phyloP scores from a whole-genome alignment of 2,329 filamentous ascomycete species.

The Aspergillus texensis region DNA sequence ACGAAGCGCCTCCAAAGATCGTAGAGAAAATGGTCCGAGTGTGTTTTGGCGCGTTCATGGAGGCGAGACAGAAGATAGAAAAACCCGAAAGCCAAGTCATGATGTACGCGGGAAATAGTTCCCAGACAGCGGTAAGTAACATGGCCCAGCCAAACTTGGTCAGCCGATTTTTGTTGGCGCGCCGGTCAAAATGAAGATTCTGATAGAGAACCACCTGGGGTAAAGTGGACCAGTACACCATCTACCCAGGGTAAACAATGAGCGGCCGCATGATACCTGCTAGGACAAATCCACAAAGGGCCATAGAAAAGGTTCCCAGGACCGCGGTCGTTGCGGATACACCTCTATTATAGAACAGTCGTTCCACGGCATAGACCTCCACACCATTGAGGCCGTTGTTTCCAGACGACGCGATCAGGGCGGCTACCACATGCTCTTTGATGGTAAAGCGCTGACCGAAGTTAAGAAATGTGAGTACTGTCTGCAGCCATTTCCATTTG shows the following conservation, averaged over 20 bases:
- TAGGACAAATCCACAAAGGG: constrained; percentile 34
- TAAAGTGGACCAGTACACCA: constrained; percentile 38
- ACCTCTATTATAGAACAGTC: constrained; percentile 22
- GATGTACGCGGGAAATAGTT: constrained; percentile 30
- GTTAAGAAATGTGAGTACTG: constrained; percentile 22
- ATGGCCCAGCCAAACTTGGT: constrained; percentile 38
- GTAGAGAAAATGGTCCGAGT: constrained; percentile 17
- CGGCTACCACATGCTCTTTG: constrained; percentile 21
- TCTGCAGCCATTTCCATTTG: constrained; percentile 16
- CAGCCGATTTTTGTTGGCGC: constrained; percentile 29
- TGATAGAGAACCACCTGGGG: constrained; percentile 39
- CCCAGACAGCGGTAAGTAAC: constrained; percentile 20
- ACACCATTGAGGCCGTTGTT: constrained; percentile 24
- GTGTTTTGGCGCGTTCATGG: constrained; percentile 13
- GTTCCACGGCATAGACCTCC: constrained; percentile 24
- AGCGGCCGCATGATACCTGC: constrained; percentile 32
- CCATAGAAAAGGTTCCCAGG: constrained; percentile 31
- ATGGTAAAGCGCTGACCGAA: constrained; percentile 24
- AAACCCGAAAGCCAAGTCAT: constrained; percentile 27
- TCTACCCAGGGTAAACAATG: constrained; percentile 37
- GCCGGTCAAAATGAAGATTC: constrained; percentile 35
- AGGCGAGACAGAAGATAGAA: constrained; percentile 21
- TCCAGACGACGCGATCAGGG: constrained; percentile 24
- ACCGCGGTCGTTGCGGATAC: constrained; percentile 30
- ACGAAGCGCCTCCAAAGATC: constrained; percentile 28